Percentiles rank a stretch among this genome's conserved stretches.
Conservation (phyloP, 2,329 filamentous ascomycete species). For the Ceratocystis diversiconidia region DNA sequence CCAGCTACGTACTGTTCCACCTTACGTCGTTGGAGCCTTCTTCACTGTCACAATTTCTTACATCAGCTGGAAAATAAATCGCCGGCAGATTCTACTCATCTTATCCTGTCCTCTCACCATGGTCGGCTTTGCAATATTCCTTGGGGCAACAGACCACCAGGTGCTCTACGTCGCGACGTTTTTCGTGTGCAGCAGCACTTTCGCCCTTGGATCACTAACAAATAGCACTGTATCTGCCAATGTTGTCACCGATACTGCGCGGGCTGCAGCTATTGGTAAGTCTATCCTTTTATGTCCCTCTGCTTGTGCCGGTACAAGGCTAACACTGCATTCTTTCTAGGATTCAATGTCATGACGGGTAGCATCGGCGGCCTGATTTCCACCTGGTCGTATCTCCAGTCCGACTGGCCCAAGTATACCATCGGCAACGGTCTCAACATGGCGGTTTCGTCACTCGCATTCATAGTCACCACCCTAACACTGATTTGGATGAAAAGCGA, state of each 20-base stretch:
- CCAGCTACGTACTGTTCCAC: slow-evolving; percentile 51
- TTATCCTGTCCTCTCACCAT: slow-evolving; percentile 42
- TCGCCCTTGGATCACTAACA: slow-evolving; percentile 45
- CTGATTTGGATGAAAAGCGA: slow-evolving; percentile 48
- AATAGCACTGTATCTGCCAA: slow-evolving; percentile 51
- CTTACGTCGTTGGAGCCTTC: slow-evolving; percentile 48
- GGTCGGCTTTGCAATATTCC: slow-evolving; percentile 50
- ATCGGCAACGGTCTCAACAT: slow-evolving; percentile 60
- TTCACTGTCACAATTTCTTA: slow-evolving; percentile 44
- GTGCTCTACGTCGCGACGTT: slow-evolving; percentile 51
- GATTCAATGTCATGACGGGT: slow-evolving; percentile 42
- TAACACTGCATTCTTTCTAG: background rate
- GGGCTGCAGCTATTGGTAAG: slow-evolving; percentile 46
- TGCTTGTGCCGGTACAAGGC: background rate
- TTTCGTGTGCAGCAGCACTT: slow-evolving; percentile 45
- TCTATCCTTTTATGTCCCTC: slow-evolving; percentile 21
- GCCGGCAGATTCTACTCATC: slow-evolving; percentile 42
- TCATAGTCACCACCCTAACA: slow-evolving; percentile 36
- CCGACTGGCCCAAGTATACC: slow-evolving; percentile 48
- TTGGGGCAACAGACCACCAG: slow-evolving; percentile 32
- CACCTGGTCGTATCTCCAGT: slow-evolving; percentile 50
- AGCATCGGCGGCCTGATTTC: slow-evolving; percentile 48
- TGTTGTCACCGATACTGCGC: slow-evolving; percentile 50
- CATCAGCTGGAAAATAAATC: slow-evolving; percentile 42
- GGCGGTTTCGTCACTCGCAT: slow-evolving; percentile 41